Evolutionary conservation across 139 green algal genomes (phyloP), one percentile per base, ranked within the genome.

Genomic region (Picochlorum sp.): DNA sequence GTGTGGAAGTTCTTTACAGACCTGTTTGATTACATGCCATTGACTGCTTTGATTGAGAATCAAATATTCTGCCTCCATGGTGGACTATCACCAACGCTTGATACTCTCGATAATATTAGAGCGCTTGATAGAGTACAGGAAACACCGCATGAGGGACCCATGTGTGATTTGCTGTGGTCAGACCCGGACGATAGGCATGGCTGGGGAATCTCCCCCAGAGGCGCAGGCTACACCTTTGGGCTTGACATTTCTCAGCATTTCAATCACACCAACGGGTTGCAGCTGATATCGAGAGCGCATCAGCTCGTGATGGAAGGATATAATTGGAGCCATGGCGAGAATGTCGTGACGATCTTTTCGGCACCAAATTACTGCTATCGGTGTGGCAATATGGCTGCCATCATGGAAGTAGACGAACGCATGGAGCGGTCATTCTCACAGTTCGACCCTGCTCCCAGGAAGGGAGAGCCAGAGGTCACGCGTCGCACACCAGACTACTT

Each of bases 291-390:
- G 5, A 77, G 94, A 3, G 94, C 94, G n/a, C 94, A 99, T 77
- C 94, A 99, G 81, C 85, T 99, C 41, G 94, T 99, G 13, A 97
- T 97, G 92, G 90, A 99, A 72, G 92, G 92, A 5, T 96, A 92
- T 79, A 92, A 94, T 77, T 96, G 88, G 90, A 87, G 71, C 52
- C 92, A 99, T 72, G 92, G 98, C 38, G 81, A 96, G 60, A 90
- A 88, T 57, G 89, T 97, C 23, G 94, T 99, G 14, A 99, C 94
- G 20, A 95, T 99, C 26, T 99, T 99, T 84, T 89, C 72, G 5
- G 94, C 94, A 26, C 94, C 94, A 10, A 99, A 99, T 85, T 99
- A 99, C 84, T 99, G 94, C 86, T 96, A 96, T 77, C 74, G 89
- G 23, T 79, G 72, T 66, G 88, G 90, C 49, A 97, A 97, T 78